Evolutionary conservation across 2,329 filamentous ascomycete species (phyloP), one percentile per base, ranked within the genome.

Genomic region (Diaporthe sp.): DNA sequence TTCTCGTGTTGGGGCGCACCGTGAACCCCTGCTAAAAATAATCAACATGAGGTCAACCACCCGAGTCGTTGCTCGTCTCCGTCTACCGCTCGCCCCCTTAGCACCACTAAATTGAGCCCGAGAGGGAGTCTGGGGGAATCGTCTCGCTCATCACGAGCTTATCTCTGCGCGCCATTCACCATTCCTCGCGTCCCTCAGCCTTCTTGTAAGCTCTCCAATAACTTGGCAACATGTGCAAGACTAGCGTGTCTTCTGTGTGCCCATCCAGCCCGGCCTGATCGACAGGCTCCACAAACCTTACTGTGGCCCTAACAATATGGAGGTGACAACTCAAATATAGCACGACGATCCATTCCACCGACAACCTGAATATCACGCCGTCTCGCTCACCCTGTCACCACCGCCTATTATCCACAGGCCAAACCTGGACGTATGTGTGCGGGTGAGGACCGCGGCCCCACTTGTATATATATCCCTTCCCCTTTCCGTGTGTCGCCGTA

Each of bases 11-110:
- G 73, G 44, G 66, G 47, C 17, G 35, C 25, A 59, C 39, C 58
- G 55, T 56, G 63, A 69, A 73, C 50, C 72, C 59, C 74, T 55
- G 72, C 70, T 75, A 75, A 75, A 75, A 75, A 75, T 75, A 74
- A 74, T 65, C 35, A 73, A 70, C 30, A 72, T 73, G 73, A 70
- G 63, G 35, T 75, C 63, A 66, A 73, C 70, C 63, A 53, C 47
- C 63, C 56, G 73, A 70, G 51, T 58, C 35, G 58, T n/a, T 72
- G 59, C 56, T 51, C 22, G 9, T 47, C 25, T 19, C 17, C 37
- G 37, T 37, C 10, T 37, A 12, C 44, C 22, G 19, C 3, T 47
- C 3, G 7, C 44, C 19, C 39, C 39, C 39, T 7, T 44, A n/a
- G 44, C 44, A 47, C 44, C 44, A 47, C 44, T 22, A 42, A 50